Conservation (phyloP, 495 filamentous ascomycete species). For the Penicillium waksmanii region DNA sequence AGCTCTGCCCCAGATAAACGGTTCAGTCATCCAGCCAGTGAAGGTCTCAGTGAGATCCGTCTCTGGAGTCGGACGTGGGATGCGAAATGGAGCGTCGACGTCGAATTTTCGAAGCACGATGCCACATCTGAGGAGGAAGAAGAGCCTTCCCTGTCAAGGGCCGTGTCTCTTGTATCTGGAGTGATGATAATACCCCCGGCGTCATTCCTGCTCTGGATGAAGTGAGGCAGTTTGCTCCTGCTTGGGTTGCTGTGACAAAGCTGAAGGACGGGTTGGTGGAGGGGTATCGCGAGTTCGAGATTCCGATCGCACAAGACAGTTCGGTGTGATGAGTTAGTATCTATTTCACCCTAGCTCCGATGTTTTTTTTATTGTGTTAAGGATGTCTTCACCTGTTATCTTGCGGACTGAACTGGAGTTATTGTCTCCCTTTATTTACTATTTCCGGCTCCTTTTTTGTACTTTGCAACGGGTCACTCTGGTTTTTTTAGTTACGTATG, state of each 20-base stretch:
- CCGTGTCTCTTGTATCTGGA: constrained; percentile 81
- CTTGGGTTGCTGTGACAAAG: constrained; percentile 79
- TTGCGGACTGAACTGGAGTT: too few species aligned
- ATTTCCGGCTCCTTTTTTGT: too few species aligned
- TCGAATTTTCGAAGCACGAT: constrained; percentile 61
- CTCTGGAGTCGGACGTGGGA: constrained; percentile 80
- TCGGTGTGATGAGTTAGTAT: neutral
- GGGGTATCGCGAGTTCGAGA: constrained; percentile 62
- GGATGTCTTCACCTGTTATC: neutral
- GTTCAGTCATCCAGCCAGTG: constrained; percentile 57
- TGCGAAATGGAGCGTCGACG: constrained; percentile 72
- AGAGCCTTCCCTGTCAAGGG: constrained; percentile 61
- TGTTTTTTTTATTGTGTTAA: neutral
- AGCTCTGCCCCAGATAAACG: constrained; percentile 52
- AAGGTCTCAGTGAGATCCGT: constrained; percentile 58
- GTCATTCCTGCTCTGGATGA: constrained; percentile 88
- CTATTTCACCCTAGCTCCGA: neutral
- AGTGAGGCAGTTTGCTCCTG: constrained; percentile 70
- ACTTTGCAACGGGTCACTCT: too few species aligned
- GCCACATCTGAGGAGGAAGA: constrained; percentile 26
- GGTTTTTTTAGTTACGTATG: too few species aligned
- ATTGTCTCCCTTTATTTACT: too few species aligned
- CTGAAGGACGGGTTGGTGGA: constrained; percentile 80
- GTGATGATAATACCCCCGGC: constrained; percentile 72
- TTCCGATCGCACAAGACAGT: constrained; percentile 22